These are phyloP conservation scores for Fusarium buharicum DNA, from an alignment of 2,329 filamentous ascomycete genomes.

Conservation along the genomic window DNA sequence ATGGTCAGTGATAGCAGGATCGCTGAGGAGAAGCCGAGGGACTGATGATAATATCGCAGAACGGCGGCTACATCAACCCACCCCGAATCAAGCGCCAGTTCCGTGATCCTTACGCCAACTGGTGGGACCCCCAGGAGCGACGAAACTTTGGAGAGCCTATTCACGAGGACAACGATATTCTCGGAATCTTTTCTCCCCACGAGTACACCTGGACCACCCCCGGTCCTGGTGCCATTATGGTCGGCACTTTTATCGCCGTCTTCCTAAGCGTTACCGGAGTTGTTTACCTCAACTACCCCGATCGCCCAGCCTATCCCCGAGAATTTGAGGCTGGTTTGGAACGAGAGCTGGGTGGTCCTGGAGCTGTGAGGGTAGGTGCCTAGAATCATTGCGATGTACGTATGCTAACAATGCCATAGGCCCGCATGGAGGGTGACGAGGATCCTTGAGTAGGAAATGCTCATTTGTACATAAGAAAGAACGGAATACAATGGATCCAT, in stretches of 20 bases:
- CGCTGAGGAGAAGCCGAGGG: constrained; percentile 12
- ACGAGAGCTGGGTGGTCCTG: constrained; percentile 77
- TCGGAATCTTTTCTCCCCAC: constrained; percentile 89
- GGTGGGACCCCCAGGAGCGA: constrained; percentile 98
- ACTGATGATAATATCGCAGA: constrained; percentile 62
- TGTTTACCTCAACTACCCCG: constrained; percentile 77
- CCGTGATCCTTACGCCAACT: constrained; percentile 91
- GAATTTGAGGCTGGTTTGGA: constrained; percentile 79
- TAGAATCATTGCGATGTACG: not conserved
- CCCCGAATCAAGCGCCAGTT: constrained; percentile 85
- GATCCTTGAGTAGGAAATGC: constrained; percentile 56
- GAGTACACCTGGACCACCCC: constrained; percentile 86
- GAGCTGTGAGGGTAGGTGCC: constrained; percentile 72
- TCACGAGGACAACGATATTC: constrained; percentile 94
- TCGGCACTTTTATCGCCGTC: constrained; percentile 72
- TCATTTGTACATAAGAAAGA: constrained; percentile 53
- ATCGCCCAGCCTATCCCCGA: constrained; percentile 73
- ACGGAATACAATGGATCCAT: constrained; percentile 37
- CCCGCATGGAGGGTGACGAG: constrained; percentile 65
- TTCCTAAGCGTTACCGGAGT: constrained; percentile 73
- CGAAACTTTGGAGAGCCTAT: constrained; percentile 96
- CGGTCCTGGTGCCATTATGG: constrained; percentile 73
- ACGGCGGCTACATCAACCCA: constrained; percentile 85
- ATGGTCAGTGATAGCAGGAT: constrained; percentile 62
- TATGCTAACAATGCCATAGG: constrained; percentile 52